A percentile compares a stretch with the other conserved stretches of the same genome.
These are phyloP conservation scores for Mycena pura DNA, from an alignment of 768 basidiomycete genomes.

Conservation along the genomic window DNA sequence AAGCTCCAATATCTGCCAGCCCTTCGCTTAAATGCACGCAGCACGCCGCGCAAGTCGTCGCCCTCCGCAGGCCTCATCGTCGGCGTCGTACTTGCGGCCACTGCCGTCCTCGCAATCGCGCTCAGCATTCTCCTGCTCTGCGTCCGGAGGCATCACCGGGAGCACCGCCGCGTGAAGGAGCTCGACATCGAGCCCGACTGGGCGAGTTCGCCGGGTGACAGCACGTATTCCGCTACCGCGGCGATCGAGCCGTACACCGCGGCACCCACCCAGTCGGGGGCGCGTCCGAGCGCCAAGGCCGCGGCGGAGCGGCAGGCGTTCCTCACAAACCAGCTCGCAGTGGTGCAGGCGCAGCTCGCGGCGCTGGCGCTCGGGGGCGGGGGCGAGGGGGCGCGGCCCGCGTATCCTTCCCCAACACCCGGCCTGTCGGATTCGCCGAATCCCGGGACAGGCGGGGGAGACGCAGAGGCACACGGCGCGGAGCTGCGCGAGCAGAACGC, in stretches of 20 bases:
- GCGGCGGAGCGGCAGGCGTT: slow-evolving; percentile 11
- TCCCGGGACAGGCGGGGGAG: no score
- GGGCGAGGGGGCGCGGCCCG: no score
- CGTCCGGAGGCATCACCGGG: neutral
- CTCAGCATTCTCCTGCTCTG: neutral
- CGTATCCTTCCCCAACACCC: no score
- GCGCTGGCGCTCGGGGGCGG: no score
- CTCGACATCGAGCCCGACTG: slow-evolving; percentile 2
- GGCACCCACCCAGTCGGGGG: neutral
- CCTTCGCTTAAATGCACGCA: no score
- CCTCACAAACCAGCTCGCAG: slow-evolving; percentile 9
- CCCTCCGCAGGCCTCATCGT: slow-evolving; percentile 16
- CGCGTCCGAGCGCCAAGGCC: slow-evolving; percentile 10
- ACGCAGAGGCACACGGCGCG: no score
- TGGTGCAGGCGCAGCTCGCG: slow-evolving; percentile 10
- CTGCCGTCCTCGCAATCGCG: neutral
- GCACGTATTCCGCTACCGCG: neutral
- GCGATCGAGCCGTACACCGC: neutral
- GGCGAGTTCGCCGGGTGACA: no score
- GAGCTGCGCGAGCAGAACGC: no score
- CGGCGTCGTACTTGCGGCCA: neutral
- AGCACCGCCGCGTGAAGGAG: neutral
- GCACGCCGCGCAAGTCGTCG: slow-evolving; percentile 5
- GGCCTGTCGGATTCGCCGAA: no score
- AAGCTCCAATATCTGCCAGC: no score